Evolutionary conservation across 495 filamentous ascomycete genomes (phyloP).

Genomic region (Poronia punctata): DNA sequence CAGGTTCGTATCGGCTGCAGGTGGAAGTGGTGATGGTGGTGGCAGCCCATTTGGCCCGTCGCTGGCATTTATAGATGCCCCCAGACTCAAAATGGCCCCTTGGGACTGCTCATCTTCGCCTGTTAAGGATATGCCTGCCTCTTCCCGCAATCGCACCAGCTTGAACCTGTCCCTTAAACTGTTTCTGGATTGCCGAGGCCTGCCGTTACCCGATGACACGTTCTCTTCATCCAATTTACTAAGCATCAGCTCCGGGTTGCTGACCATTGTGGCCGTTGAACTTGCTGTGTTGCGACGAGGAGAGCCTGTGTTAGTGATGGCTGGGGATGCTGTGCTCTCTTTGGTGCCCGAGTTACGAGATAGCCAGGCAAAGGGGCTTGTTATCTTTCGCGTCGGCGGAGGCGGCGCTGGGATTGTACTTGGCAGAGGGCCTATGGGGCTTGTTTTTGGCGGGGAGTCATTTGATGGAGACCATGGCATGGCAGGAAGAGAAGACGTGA

Average conservation of each 20-base stretch:
- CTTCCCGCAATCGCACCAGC: slow-evolving; percentile 70
- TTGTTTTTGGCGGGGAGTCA: slow-evolving; percentile 30
- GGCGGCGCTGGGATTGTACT: slow-evolving; percentile 37
- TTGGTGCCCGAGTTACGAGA: slow-evolving; percentile 64
- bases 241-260: slow-evolving; percentile 66
- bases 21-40: slow-evolving; percentile 42
- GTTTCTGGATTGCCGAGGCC: slow-evolving; percentile 49
- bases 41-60: slow-evolving; percentile 35
- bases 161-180: slow-evolving; percentile 85
- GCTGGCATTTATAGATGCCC: slow-evolving; percentile 39
- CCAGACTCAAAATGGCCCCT: slow-evolving; percentile 36
- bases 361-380: slow-evolving; percentile 78
- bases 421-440: slow-evolving; percentile 27
- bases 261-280: slow-evolving; percentile 65
- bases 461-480: slow-evolving; percentile 48
- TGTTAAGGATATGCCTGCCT: slow-evolving; percentile 51
- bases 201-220: slow-evolving; percentile 43
- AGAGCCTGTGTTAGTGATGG: slow-evolving; percentile 31
- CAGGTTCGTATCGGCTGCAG: slow-evolving; percentile 49
- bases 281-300: slow-evolving; percentile 61
- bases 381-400: slow-evolving; percentile 56
- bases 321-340: slow-evolving; percentile 49
- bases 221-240: slow-evolving; percentile 62
- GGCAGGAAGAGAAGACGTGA: slow-evolving; percentile 41
- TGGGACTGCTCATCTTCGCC: slow-evolving; percentile 43